Evolutionary conservation across 108 stramenopile species (phyloP).

Genomic region (Discostella stelligeroides): DNA sequence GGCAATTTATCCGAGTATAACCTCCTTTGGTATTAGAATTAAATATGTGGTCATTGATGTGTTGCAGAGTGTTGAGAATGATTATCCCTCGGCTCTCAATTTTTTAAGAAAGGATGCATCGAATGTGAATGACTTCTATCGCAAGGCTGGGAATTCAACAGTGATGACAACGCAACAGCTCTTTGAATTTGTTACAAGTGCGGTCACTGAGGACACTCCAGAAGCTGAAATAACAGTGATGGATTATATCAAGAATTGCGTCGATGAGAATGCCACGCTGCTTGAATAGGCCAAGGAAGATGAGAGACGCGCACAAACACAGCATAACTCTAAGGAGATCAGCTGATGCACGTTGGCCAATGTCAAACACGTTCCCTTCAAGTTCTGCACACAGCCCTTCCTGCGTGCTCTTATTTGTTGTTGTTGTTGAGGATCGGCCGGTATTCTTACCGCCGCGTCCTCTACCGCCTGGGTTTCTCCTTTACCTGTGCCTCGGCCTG

Average conservation of each 20-base stretch:
- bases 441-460: too few species aligned
- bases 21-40: slow-evolving; percentile 91
- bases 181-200: slow-evolving; percentile 83
- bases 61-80: slow-evolving; percentile 94
- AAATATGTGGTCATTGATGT: slow-evolving; percentile 97
- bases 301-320: slow-evolving; percentile 58
- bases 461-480: too few species aligned
- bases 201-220: slow-evolving; percentile 49
- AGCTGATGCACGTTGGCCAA: too few species aligned
- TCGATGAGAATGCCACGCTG: too few species aligned
- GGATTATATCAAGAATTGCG: slow-evolving; percentile 65
- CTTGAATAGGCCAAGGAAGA: slow-evolving; percentile 55
- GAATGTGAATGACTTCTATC: slow-evolving; percentile 97
- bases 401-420: too few species aligned
- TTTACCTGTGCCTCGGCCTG: slow-evolving; percentile 79
- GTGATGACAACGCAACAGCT: slow-evolving; percentile 88
- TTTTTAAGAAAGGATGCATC: slow-evolving; percentile 95
- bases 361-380: too few species aligned
- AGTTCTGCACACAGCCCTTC: too few species aligned
- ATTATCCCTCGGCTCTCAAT: slow-evolving; percentile 95
- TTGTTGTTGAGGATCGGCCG: too few species aligned
- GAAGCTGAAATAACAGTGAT: slow-evolving; percentile 63
- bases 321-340: too few species aligned
- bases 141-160: slow-evolving; percentile 79
- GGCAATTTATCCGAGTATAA: slow-evolving; percentile 96